Evolutionary conservation across 2,329 filamentous ascomycete genomes (phyloP).

Genomic region (Ophiostoma perfectum): DNA sequence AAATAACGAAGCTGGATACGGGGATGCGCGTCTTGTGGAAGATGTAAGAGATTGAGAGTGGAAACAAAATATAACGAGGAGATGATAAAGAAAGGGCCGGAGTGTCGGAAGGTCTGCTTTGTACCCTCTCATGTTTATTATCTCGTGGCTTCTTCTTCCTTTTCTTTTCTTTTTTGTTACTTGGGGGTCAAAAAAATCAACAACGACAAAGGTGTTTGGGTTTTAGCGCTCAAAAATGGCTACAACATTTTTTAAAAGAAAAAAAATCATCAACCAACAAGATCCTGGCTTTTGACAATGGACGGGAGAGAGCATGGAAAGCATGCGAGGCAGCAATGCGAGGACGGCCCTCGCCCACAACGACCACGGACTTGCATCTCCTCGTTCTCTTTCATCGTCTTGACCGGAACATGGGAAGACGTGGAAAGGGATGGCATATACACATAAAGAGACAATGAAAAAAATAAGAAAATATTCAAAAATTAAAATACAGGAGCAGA

Average conservation of each 20-base stretch:
- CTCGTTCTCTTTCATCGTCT: not conserved
- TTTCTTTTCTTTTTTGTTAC: constrained; percentile 12
- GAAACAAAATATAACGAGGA: constrained; percentile 7
- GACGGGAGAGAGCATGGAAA: not conserved
- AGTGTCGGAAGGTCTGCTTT: not conserved
- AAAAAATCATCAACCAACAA: constrained; percentile 3
- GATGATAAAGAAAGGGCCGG: not conserved
- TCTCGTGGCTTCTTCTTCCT: constrained; percentile 16
- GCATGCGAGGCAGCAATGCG: not conserved
- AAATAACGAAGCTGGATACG: constrained; percentile 12
- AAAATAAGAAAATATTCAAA: constrained; percentile 10
- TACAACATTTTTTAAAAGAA: constrained; percentile 12
- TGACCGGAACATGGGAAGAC: not conserved
- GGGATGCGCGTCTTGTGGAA: not conserved
- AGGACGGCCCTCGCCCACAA: not conserved
- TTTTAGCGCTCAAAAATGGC: constrained; percentile 19
- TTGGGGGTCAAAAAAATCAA: constrained; percentile 17
- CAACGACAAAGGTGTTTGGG: constrained; percentile 15
- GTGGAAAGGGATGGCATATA: not conserved
- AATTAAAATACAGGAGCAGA: not conserved
- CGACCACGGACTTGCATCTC: not conserved
- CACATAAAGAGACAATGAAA: not conserved
- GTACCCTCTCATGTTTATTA: constrained; percentile 8
- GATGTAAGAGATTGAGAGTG: not conserved
- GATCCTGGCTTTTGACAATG: not conserved